Base-by-base conservation (phyloP, 306 rosid species). In the Chamaecrista fasciculata region DNA sequence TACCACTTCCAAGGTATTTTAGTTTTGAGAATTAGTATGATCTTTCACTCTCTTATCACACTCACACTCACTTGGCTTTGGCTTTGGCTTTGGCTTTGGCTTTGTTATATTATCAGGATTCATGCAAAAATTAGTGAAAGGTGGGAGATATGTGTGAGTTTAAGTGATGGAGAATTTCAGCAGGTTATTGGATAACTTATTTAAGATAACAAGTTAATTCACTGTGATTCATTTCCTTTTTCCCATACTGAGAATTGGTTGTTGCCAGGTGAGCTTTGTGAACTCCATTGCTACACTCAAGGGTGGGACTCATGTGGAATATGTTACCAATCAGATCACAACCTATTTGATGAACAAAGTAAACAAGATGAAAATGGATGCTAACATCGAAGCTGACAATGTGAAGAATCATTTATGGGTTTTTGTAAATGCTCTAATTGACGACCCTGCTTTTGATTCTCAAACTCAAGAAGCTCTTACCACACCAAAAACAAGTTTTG, bases 221-320 rank as follows among this genome's bases (percentile, higher is more conserved):
- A 51, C 47, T 69, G n/a, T 53, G 47, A 7, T 70, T 47, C 1
- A 43, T 53, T 3, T 29, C 15, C 40, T 42, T 44, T 34, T 47
- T 43, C 72, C 71, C 24, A 55, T 62, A 11, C 11, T 16, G 28
- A 14, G 36, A 14, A 66, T 67, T 74, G 62, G 20, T 21, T 78
- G 46, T 33, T 44, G 40, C 28, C 94, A 94, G 97, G 97, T 90
- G 78, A 94, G 96, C 82, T 94, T 94, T 79, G 98, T 84, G 56
- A 94, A 94, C 52, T 73, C 84, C 37, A 94, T 90, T 62, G 86
- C 90, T 19, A 94, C 97, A 68, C 90, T 85, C 57, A 94, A 90
- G 82, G 98, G 98, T 29, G 98, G 98, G 55, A 90, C 98, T 64
- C 98, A 94, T 76, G 98, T 94, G 26, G 97, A 94, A 59, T 73